Base-by-base conservation (phyloP, 345 rosid species). In the Excoecaria agallocha region DNA sequence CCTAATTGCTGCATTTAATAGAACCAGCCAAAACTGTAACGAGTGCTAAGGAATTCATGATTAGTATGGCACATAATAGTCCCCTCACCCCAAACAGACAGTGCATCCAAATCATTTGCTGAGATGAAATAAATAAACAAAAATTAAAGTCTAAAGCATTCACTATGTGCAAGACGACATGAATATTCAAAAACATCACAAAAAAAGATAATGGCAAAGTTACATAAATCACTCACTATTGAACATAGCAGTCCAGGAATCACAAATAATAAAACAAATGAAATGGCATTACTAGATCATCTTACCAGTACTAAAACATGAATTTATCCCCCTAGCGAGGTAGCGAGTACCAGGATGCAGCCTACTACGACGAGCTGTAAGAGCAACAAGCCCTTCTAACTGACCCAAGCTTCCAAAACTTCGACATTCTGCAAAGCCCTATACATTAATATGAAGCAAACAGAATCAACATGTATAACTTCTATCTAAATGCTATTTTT, bases 381-480 rank as follows among this genome's bases (percentile, higher is more conserved):
- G 85, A 78, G 96, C 93, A 85, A 93, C 97, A 74, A 93, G 74
- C 68, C 99, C 99, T 86, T 94, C 98, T 77, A 84, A 50, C 84
- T 91, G 98, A 82, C 96, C 97, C 72, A 85, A 83, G 84, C 98
- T 90, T 84, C 96, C 99, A 81, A 95, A 95, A 77, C 73, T 83
- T 83, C 96, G 89, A 87, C 77, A 85, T 80, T 95, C 98, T 90
- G 94, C 99, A 90, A 93, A 95, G 81, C 99, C 99, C 99, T 95
- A 89, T 80, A 89, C 75, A 86, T 81, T 82, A 88, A 85, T 82
- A 83, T 84, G 82, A 82, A 84, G 87, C 86, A 87, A 83, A 76
- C 73, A 82, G 74, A 69, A 82, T 80, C 73, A 82, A 85, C 59
- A 76, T 61, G 74, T 72, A 66, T 72, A 82, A 60, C 57, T 57